phyloP scores from a whole-genome alignment of 345 rosid species.

The Gossypium raimondii region DNA sequence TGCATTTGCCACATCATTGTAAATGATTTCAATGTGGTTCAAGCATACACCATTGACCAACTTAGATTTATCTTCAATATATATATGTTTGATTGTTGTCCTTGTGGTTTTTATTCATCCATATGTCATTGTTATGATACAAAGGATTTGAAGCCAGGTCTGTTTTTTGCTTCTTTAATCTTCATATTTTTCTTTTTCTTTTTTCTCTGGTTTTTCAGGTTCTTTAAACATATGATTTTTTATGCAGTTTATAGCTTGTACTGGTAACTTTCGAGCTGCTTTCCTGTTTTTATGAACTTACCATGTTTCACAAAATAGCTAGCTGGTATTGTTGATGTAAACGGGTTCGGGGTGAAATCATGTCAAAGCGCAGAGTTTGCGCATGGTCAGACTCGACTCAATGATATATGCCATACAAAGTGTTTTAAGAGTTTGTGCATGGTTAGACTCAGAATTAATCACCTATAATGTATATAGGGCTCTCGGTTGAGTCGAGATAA shows the following conservation, averaged over 20 bases:
- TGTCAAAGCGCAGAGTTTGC: too few relatives aligned
- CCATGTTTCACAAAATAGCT: not conserved
- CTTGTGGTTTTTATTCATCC: not conserved
- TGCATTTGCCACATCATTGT: conserved; percentile 22
- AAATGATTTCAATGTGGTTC: not conserved
- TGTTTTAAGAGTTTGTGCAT: too few relatives aligned
- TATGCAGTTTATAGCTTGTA: not conserved
- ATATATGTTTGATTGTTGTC: not conserved
- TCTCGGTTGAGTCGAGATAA: too few relatives aligned
- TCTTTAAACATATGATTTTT: not conserved
- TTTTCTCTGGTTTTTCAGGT: not conserved
- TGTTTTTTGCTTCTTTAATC: not conserved
- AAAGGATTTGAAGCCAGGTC: not conserved
- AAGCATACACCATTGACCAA: not conserved
- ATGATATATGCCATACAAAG: too few relatives aligned
- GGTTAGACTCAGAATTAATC: too few relatives aligned
- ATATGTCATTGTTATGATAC: not conserved
- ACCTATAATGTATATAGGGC: too few relatives aligned
- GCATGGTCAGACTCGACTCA: too few relatives aligned
- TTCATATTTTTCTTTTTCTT: not conserved
- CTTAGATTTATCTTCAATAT: not conserved
- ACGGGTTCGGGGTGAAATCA: too few relatives aligned
- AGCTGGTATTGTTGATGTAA: not conserved
- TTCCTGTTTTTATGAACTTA: not conserved
- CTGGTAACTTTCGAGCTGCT: not conserved